Evolutionary conservation across 2,329 filamentous ascomycete genomes (phyloP).

Genomic region (Colletotrichum lupini): DNA sequence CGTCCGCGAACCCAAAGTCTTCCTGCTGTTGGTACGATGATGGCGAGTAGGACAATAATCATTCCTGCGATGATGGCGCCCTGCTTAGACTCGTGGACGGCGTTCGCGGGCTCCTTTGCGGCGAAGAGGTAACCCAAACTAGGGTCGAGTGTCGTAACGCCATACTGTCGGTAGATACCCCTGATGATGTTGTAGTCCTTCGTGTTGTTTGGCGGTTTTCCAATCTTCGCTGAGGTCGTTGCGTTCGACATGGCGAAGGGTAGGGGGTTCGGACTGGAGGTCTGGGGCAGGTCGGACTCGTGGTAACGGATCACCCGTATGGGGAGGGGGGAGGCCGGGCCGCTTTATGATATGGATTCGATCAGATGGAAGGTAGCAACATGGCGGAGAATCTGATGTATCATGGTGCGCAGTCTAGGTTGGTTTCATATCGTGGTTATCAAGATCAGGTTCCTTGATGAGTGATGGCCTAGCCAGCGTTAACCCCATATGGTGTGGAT

Average conservation of each 20-base stretch:
- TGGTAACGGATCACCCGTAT: not conserved
- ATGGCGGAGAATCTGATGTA: not conserved
- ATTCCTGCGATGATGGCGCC: conserved; percentile 32
- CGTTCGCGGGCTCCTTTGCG: conserved; percentile 11
- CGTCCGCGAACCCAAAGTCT: conserved; percentile 16
- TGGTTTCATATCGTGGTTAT: conserved; percentile 4
- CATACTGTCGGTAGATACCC: conserved; percentile 32
- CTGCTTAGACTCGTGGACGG: conserved; percentile 31
- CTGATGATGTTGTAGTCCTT: conserved; percentile 30
- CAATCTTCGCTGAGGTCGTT: conserved; percentile 23
- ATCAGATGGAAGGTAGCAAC: not conserved
- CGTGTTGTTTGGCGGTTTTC: conserved; percentile 26
- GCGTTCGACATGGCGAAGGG: conserved; percentile 26
- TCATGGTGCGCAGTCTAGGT: conserved; percentile 10
- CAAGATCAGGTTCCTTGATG: conserved; percentile 1
- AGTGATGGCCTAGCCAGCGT: not conserved
- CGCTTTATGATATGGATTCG: conserved; percentile 13
- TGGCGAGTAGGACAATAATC: conserved; percentile 28
- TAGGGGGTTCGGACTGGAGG: not conserved
- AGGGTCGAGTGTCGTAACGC: conserved; percentile 24
- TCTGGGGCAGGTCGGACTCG: not conserved
- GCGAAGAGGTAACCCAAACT: conserved; percentile 25
- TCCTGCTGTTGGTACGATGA: conserved; percentile 17
- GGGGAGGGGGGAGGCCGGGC: not conserved
- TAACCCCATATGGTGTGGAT: not conserved